Conservation (phyloP, 108 stramenopile genomes). For the Nannochloropsis gaditana region DNA sequence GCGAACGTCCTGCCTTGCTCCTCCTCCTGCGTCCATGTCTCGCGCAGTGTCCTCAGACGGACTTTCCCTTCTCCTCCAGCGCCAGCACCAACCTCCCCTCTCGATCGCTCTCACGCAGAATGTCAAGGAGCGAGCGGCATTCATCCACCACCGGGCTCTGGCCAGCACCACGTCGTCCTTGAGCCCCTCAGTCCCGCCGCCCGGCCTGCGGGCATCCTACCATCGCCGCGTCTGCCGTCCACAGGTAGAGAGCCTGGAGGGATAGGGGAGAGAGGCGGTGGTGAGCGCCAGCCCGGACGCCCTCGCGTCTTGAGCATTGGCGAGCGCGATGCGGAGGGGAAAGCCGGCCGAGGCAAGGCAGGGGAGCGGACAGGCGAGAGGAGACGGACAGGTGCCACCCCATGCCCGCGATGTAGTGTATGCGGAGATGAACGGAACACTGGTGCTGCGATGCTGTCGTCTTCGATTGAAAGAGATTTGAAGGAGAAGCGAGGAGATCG, state of each 20-base stretch:
- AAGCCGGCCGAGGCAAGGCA: no score
- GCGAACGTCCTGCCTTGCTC: not conserved
- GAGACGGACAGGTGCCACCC: no score
- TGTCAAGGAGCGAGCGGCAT: not conserved
- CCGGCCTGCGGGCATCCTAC: not conserved
- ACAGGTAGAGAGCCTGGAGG: not conserved
- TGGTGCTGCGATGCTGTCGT: no score
- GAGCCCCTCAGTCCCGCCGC: not conserved
- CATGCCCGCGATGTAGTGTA: no score
- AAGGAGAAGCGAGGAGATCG: no score
- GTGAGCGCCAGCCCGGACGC: no score
- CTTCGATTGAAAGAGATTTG: no score
- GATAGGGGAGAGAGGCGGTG: not conserved
- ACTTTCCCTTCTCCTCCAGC: not conserved
- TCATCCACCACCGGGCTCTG: constrained; percentile 5
- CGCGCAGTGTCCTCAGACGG: not conserved
- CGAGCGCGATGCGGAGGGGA: no score
- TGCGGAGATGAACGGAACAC: no score
- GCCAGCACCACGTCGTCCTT: not conserved
- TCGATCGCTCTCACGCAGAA: not conserved
- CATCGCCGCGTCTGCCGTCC: constrained; percentile 13
- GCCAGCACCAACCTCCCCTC: not conserved
- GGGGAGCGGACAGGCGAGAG: no score
- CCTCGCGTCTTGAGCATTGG: no score
- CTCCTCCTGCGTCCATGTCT: not conserved